Evolutionary conservation across 2,329 filamentous ascomycete genomes (phyloP), one percentile per base, ranked within the genome.

Genomic region (Tympanopsis confertula): DNA sequence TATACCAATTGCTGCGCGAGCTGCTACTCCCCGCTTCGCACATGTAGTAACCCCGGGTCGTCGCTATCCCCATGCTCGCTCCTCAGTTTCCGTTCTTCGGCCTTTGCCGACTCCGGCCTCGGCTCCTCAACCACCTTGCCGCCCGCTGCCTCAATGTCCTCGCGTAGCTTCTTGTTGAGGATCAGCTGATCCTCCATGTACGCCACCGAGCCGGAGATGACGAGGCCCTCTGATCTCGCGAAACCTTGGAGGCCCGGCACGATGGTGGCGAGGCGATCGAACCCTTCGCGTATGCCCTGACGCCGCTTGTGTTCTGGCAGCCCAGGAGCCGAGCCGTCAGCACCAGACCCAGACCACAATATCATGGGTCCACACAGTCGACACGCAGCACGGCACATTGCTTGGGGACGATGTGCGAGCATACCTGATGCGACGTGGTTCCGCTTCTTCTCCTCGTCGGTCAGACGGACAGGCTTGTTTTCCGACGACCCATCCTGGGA

Each of bases 201-300:
- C 13, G 80, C 75, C 20, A 82, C 73, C 0, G 80, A 82, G 45
- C 71, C 71, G 44, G 78, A 75, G 17, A 94, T 66, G n/a, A 94
- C 86, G 14, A 86, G 68, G 19, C 84, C 85, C 56, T 94, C 87
- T 45, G 85, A 91, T 35, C 86, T 77, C 1, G 83, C 87, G 51
- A 88, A 82, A 1, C 87, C 87, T 49, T 85, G 74, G 38, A 93
- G 68, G 1, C 84, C 86, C 0, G 87, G 87, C 1, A 94, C 85
- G 20, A 93, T 69, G 38, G 79, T 74, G 13, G 84, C 84, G 19
- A 94, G 70, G 22, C 78, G 73, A 56, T 94, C 86, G 55, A 93
- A 94, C 40, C 83, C 85, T 41, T 85, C 78, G 35, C 87, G 73
- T 46, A 94, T 94, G 13, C 82, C 83, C 40, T 78, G 71, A 33